Conservation (phyloP, 106 monocot species). For the Platanthera guangdongensis region DNA sequence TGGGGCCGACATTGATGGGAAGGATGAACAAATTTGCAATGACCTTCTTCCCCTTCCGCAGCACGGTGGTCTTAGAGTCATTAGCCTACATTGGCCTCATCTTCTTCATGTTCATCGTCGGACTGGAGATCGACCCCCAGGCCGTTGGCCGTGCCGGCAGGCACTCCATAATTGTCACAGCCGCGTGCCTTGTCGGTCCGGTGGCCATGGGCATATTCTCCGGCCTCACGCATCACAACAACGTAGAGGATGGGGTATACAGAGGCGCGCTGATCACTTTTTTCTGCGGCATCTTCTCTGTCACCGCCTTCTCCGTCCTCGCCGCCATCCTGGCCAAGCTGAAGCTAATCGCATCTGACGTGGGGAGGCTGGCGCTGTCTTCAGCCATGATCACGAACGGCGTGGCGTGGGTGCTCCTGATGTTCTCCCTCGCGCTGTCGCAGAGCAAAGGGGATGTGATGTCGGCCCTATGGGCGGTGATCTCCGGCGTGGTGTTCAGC, state of each 20-base stretch:
- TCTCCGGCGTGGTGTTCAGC: constrained; percentile 24
- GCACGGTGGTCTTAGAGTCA: constrained; percentile 15
- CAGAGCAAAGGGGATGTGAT: constrained; percentile 2
- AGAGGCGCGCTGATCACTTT: constrained; percentile 9
- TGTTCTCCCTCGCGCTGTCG: constrained; percentile 24
- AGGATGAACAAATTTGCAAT: background rate
- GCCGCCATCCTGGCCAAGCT: constrained; percentile 23
- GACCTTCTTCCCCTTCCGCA: constrained; percentile 8
- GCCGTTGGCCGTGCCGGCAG: constrained; percentile 1
- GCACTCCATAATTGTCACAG: constrained; percentile 4
- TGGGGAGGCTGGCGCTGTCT: constrained; percentile 23
- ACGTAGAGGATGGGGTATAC: background rate
- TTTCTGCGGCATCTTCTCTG: constrained; percentile 19
- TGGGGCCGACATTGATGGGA: constrained; percentile 14
- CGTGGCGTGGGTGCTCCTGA: constrained; percentile 34
- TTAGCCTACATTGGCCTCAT: constrained; percentile 20
- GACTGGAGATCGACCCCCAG: constrained; percentile 14
- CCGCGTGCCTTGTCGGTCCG: constrained; percentile 17
- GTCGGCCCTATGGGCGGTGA: constrained; percentile 14
- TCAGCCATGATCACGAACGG: constrained; percentile 27
- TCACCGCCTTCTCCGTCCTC: constrained; percentile 27
- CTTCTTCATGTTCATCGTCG: constrained; percentile 19
- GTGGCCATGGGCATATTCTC: constrained; percentile 14
- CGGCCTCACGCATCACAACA: constrained; percentile 16
- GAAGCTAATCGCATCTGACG: constrained; percentile 13